phyloP scores from a whole-genome alignment of 768 basidiomycete genomes.

The Dentipellis sp. region DNA sequence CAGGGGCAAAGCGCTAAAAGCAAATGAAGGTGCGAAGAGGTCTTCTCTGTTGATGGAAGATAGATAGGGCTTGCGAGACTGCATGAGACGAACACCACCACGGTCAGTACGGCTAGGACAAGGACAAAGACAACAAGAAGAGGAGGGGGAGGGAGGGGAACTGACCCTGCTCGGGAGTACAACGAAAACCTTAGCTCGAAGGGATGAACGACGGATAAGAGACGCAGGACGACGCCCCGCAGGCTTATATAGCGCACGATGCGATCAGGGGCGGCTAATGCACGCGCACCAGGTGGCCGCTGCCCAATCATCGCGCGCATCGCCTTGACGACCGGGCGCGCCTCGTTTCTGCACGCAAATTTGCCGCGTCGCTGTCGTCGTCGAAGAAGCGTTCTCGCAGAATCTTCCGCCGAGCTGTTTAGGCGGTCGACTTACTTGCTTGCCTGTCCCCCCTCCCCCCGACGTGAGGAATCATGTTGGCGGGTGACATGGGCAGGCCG shows the following conservation, averaged over 20 bases:
- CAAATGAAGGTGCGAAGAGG: background rate
- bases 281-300: background rate
- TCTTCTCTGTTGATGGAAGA: conserved; percentile 1
- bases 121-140: too few relatives aligned
- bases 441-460: too few relatives aligned
- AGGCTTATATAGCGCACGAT: conserved; percentile 1
- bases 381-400: too few relatives aligned
- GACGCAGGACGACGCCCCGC: background rate
- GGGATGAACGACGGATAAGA: conserved; percentile 14
- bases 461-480: too few relatives aligned
- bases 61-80: conserved; percentile 12
- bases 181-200: conserved; percentile 24
- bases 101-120: background rate
- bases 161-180: conserved; percentile 40
- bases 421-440: too few relatives aligned
- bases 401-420: too few relatives aligned
- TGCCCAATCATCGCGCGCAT: background rate
- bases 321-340: background rate
- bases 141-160: background rate
- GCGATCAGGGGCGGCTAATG: background rate
- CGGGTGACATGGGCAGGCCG: too few relatives aligned
- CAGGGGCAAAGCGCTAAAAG: conserved; percentile 3
- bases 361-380: background rate
- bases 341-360: background rate
- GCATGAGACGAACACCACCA: background rate